Conservation (phyloP, 1,284 basidiomycete genomes). For the Ceratobasidium sp. region DNA sequence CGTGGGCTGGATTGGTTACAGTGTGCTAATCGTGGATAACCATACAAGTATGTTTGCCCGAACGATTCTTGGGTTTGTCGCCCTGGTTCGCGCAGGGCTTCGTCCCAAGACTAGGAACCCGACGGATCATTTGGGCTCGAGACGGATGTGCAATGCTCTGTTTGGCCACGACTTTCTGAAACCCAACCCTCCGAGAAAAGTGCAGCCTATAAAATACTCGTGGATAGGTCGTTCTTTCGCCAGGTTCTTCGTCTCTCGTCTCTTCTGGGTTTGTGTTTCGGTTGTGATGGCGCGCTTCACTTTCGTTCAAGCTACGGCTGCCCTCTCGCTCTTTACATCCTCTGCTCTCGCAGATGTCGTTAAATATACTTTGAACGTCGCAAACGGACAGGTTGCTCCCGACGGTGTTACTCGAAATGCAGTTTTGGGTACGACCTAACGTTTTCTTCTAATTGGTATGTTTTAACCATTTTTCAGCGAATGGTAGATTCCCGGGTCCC, state of each 20-base stretch:
- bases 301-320: constrained; percentile 38
- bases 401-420: constrained; percentile 57
- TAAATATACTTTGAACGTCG: constrained; percentile 32
- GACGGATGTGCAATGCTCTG: neutral
- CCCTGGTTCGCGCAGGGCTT: neutral
- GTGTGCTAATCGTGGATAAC: neutral
- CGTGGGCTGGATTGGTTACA: neutral
- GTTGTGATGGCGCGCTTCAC: constrained; percentile 19
- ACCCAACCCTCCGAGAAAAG: neutral
- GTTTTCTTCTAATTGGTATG: constrained; percentile 27
- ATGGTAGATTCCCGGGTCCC: constrained; percentile 51
- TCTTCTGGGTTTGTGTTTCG: constrained; percentile 10
- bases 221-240: neutral
- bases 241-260: neutral
- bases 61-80: neutral
- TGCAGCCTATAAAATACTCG: constrained; percentile 1
- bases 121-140: constrained; percentile 11
- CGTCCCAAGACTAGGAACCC: too few relatives aligned
- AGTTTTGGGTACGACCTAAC: constrained; percentile 28
- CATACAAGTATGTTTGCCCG: too few relatives aligned
- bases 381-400: constrained; percentile 48
- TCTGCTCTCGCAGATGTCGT: constrained; percentile 26
- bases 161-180: neutral
- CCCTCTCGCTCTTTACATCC: constrained; percentile 43
- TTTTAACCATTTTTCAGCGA: constrained; percentile 48